Evolutionary conservation across 768 basidiomycete genomes (phyloP).

Genomic region (Tulasnella sp.): DNA sequence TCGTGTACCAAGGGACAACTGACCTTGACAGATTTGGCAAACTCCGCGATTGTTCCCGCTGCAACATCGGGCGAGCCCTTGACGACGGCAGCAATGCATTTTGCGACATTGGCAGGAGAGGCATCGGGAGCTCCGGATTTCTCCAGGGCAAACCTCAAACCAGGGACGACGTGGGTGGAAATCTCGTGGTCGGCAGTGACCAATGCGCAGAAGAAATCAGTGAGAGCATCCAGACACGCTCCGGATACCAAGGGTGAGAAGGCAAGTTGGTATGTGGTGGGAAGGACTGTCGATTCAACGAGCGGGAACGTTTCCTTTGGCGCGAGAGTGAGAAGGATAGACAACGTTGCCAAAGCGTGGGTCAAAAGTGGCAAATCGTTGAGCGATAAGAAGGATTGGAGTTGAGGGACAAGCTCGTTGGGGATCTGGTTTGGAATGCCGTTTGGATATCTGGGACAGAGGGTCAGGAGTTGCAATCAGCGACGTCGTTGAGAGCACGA

Average conservation of each 20-base stretch:
- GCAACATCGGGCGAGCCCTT: constrained; percentile 69
- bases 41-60: constrained; percentile 82
- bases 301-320: constrained; percentile 72
- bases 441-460: constrained; percentile 49
- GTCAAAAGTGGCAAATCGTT: constrained; percentile 79
- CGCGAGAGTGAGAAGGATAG: constrained; percentile 68
- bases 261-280: constrained; percentile 68
- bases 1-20: constrained; percentile 35
- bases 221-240: constrained; percentile 75
- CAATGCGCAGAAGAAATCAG: constrained; percentile 79
- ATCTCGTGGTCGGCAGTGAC: constrained; percentile 83
- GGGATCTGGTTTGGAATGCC: constrained; percentile 63
- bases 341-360: constrained; percentile 66
- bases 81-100: constrained; percentile 83
- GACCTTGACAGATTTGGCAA: constrained; percentile 80
- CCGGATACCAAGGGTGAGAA: constrained; percentile 80
- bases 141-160: constrained; percentile 66
- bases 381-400: constrained; percentile 74
- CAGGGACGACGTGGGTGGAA: constrained; percentile 78
- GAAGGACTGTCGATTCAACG: constrained; percentile 70
- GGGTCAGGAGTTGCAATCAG: neutral
- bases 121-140: constrained; percentile 63
- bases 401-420: constrained; percentile 65
- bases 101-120: constrained; percentile 71
- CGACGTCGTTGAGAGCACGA: neutral